Evolutionary conservation across 495 filamentous ascomycete genomes (phyloP).

Genomic region (Apodospora peruviana): DNA sequence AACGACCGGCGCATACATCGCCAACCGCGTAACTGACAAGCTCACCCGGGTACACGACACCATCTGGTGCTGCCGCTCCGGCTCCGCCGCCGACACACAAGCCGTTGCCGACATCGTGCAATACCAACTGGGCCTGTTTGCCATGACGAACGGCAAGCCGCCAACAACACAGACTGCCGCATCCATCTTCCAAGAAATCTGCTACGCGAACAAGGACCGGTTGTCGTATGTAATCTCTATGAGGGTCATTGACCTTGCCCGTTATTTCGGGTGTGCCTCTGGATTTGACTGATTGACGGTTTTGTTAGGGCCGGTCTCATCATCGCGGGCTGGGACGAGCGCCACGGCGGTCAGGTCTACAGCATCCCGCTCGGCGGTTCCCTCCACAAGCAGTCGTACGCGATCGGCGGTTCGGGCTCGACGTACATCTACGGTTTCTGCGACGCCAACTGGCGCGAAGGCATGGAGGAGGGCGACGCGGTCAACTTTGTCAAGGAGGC

Average conservation of each 20-base stretch:
- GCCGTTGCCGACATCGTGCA: conserved; percentile 96
- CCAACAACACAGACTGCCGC: conserved; percentile 93
- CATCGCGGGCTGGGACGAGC: conserved; percentile 90
- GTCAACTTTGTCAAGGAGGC: conserved; percentile 87
- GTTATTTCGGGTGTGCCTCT: background rate
- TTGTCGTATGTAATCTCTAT: conserved; percentile 57
- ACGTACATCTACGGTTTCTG: conserved; percentile 99
- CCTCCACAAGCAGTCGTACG: conserved; percentile 92
- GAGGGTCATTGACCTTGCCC: no score
- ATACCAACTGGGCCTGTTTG: conserved; percentile 91
- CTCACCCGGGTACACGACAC: conserved; percentile 97
- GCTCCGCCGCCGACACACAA: conserved; percentile 95
- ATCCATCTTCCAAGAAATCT: conserved; percentile 92
- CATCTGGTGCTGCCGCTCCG: conserved; percentile 98
- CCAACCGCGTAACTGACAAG: conserved; percentile 98
- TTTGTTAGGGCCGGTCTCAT: conserved; percentile 81
- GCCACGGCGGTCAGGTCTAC: conserved; percentile 93
- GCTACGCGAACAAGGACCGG: conserved; percentile 93
- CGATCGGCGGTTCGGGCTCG: conserved; percentile 94
- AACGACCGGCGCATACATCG: conserved; percentile 98
- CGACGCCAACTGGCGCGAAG: conserved; percentile 91
- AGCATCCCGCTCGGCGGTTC: conserved; percentile 95
- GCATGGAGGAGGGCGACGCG: conserved; percentile 92
- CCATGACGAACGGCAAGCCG: conserved; percentile 75
- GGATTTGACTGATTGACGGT: conserved; percentile 17